A percentile compares a stretch with the other conserved stretches of the same genome.
These are phyloP conservation scores for Arachis hypogaea DNA, from an alignment of 306 rosid species.

Conservation along the genomic window DNA sequence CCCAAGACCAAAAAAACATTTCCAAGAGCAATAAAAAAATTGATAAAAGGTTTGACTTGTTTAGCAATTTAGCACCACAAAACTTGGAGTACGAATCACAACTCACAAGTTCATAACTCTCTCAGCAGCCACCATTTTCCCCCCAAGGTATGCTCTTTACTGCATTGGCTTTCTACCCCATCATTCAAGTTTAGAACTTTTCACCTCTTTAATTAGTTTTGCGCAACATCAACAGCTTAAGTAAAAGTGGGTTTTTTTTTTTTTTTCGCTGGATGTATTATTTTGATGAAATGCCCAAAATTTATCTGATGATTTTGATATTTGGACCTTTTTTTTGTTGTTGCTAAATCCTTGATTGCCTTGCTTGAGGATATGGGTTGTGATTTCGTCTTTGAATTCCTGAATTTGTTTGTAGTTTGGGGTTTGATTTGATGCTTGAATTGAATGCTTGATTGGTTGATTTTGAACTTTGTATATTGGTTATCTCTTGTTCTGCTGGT, in stretches of 20 bases:
- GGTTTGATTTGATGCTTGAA: not conserved
- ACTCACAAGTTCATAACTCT: not conserved
- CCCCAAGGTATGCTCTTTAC: conserved; percentile 31
- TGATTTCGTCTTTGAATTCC: not conserved
- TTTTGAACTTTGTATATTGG: not conserved
- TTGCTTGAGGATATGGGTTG: not conserved
- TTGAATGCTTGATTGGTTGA: conserved; percentile 24
- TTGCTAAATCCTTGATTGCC: not conserved
- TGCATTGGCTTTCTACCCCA: not conserved
- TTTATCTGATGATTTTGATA: not conserved
- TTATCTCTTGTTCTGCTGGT: conserved; percentile 1
- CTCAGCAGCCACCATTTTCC: not conserved
- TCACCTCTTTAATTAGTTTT: conserved; percentile 17
- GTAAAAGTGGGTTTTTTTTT: no score
- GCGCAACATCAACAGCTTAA: not conserved
- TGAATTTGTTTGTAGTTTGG: not conserved
- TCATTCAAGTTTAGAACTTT: not conserved
- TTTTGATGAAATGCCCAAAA: conserved; percentile 35
- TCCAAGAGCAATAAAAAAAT: no score
- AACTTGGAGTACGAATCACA: not conserved
- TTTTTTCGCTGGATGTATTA: conserved; percentile 13
- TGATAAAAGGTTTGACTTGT: no score
- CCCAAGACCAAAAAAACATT: no score
- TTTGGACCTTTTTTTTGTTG: not conserved
- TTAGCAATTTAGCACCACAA: no score